Evolutionary conservation across 352 stramenopile genomes (phyloP).

Genomic region (Phytophthora palmivora): DNA sequence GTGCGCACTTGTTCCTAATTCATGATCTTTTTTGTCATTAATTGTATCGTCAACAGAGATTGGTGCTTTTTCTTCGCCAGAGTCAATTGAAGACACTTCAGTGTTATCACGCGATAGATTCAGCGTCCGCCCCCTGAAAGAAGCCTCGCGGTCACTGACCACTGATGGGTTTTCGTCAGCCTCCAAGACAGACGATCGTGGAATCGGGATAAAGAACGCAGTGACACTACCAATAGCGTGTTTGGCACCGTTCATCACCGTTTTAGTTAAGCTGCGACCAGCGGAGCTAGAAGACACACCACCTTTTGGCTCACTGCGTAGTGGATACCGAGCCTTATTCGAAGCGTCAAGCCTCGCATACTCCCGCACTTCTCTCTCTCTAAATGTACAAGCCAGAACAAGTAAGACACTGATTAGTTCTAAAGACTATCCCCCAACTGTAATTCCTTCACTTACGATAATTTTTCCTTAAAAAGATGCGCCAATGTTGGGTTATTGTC

Average conservation of each 20-base stretch:
- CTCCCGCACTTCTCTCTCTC: slow-evolving; percentile 30
- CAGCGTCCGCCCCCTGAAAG: slow-evolving; percentile 14
- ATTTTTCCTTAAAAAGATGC: slow-evolving; percentile 37
- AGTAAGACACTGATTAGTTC: not conserved
- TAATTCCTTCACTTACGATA: slow-evolving; percentile 44
- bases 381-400: slow-evolving; percentile 14
- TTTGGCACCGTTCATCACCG: slow-evolving; percentile 21
- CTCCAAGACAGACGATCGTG: slow-evolving; percentile 32
- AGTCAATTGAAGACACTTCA: slow-evolving; percentile 6
- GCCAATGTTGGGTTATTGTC: slow-evolving; percentile 48
- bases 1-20: not conserved
- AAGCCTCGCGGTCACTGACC: slow-evolving; percentile 7
- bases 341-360: slow-evolving; percentile 20
- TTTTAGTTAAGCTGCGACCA: slow-evolving; percentile 1
- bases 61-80: slow-evolving; percentile 21
- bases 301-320: slow-evolving; percentile 9
- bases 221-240: slow-evolving; percentile 25
- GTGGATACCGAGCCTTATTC: slow-evolving; percentile 2
- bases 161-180: slow-evolving; percentile 9
- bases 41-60: slow-evolving; percentile 23
- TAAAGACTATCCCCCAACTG: not conserved
- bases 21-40: slow-evolving; percentile 5
- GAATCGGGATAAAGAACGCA: slow-evolving; percentile 28
- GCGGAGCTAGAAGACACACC: slow-evolving; percentile 7
- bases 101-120: slow-evolving; percentile 24